Conservation (phyloP, 148 eudicot species). For the Chenopodium album region DNA sequence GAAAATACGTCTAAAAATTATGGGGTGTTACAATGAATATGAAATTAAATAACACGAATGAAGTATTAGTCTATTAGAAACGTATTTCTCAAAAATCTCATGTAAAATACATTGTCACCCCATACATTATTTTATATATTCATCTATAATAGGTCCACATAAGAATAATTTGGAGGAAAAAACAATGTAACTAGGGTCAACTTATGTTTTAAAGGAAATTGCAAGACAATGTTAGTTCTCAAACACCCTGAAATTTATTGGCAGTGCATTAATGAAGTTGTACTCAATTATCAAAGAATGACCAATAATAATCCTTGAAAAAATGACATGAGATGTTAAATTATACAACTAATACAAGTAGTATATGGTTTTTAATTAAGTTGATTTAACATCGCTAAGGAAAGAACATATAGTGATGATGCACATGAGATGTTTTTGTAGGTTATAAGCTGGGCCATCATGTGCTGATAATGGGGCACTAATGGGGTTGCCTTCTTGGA, state of each 20-base stretch:
- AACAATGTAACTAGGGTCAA: neutral
- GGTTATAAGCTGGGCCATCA: slow-evolving; percentile 7
- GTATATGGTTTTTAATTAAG: neutral
- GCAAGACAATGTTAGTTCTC: neutral
- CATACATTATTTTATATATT: no score
- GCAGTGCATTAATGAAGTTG: neutral
- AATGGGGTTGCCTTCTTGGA: neutral
- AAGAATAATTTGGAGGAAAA: neutral
- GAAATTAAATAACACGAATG: no score
- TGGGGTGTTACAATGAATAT: no score
- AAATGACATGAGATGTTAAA: neutral
- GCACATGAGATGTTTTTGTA: slow-evolving; percentile 15
- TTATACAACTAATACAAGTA: no score
- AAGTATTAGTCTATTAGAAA: no score
- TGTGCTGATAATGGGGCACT: slow-evolving; percentile 8
- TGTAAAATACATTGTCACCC: no score
- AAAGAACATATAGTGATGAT: neutral
- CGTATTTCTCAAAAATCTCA: no score
- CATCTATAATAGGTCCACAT: no score
- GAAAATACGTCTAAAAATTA: no score
- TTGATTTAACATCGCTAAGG: neutral
- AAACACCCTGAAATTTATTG: neutral
- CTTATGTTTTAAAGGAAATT: no score
- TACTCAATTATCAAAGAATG: neutral
- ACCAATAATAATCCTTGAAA: neutral